These are phyloP conservation scores for Malassezia equina DNA, from an alignment of 1,284 basidiomycete species.

Conservation along the genomic window DNA sequence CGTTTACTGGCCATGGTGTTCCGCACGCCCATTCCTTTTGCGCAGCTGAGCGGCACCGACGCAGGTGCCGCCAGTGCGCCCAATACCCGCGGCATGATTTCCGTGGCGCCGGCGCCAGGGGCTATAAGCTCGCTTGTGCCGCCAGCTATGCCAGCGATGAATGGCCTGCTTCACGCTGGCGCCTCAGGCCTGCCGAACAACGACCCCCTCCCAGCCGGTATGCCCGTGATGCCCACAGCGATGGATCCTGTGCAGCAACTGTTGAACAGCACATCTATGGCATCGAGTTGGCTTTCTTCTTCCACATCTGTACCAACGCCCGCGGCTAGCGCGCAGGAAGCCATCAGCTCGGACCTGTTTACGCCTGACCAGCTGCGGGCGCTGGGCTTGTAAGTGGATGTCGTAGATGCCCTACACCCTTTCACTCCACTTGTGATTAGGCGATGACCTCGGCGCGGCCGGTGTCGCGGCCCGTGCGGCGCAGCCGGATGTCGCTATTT, in stretches of 20 bases:
- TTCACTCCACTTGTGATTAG: not conserved
- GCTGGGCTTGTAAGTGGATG: not conserved
- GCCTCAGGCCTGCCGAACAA: not conserved
- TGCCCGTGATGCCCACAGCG: not conserved
- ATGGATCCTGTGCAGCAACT: not conserved
- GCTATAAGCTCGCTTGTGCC: not conserved
- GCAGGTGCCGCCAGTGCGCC: not conserved
- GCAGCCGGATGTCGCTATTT: conserved; percentile 14
- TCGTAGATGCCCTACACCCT: not conserved
- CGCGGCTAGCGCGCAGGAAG: not conserved
- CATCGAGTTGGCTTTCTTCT: not conserved
- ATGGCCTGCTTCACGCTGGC: not conserved
- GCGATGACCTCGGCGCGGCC: not conserved
- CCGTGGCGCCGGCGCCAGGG: not conserved
- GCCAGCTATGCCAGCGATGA: not conserved
- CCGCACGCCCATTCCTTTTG: conserved; percentile 27
- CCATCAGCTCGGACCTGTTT: not conserved
- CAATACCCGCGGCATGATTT: conserved; percentile 12
- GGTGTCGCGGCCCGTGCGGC: not conserved
- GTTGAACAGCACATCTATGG: not conserved
- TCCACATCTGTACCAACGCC: not conserved
- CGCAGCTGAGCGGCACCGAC: conserved; percentile 13
- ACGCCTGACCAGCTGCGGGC: conserved; percentile 5
- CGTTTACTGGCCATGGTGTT: conserved; percentile 32
- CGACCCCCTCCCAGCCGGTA: not conserved